Conservation (phyloP, 768 basidiomycete genomes). For the Rhodotorula taiwanensis region DNA sequence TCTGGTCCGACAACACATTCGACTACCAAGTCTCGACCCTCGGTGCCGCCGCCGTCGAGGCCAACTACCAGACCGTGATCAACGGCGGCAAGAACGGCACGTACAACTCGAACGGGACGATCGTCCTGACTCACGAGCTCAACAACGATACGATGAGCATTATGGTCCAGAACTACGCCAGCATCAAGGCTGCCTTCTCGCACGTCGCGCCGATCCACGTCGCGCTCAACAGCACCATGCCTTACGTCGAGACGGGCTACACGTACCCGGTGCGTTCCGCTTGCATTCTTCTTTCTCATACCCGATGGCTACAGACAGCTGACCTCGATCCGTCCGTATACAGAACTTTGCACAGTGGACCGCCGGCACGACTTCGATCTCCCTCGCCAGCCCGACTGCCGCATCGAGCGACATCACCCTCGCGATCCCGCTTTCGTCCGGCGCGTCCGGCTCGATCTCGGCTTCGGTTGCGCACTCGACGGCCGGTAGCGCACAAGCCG, state of each 20-base stretch:
- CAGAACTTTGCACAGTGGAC: slow-evolving; percentile 27
- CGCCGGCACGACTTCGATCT: slow-evolving; percentile 25
- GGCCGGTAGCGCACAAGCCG: background rate
- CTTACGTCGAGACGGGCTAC: slow-evolving; percentile 41
- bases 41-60: slow-evolving; percentile 31
- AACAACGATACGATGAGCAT: slow-evolving; percentile 45
- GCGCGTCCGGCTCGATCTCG: slow-evolving; percentile 19
- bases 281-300: background rate
- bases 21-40: slow-evolving; percentile 22
- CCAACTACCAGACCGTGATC: slow-evolving; percentile 41
- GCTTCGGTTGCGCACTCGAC: slow-evolving; percentile 5
- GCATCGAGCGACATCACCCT: slow-evolving; percentile 16
- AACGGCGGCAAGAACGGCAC: slow-evolving; percentile 38
- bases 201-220: slow-evolving; percentile 42
- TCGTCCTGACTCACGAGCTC: slow-evolving; percentile 45
- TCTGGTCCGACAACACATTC: slow-evolving; percentile 26
- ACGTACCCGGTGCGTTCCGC: slow-evolving; percentile 20
- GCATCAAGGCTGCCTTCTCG: slow-evolving; percentile 41
- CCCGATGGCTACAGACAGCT: background rate
- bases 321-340: background rate
- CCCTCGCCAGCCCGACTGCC: slow-evolving; percentile 20
- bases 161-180: slow-evolving; percentile 36
- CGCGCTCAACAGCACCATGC: slow-evolving; percentile 43
- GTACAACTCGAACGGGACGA: slow-evolving; percentile 40
- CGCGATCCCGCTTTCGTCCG: slow-evolving; percentile 24